These are phyloP conservation scores for Tylopilus microsporus DNA, from an alignment of 1,284 basidiomycete species.

Conservation along the genomic window DNA sequence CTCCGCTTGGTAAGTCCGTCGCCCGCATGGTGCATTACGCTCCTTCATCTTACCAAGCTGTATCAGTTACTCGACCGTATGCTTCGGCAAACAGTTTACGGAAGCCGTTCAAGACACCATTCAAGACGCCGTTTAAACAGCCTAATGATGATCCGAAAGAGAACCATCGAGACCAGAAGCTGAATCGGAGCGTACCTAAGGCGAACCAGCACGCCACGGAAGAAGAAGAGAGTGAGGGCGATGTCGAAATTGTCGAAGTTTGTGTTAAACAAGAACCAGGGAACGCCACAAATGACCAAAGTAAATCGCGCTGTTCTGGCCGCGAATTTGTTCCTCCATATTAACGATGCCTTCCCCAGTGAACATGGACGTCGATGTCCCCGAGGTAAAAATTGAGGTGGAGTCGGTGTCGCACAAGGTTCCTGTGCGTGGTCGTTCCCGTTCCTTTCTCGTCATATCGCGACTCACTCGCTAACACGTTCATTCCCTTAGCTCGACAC, in stretches of 20 bases:
- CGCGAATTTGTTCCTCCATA: too few relatives aligned
- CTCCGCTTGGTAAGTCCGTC: constrained; percentile 33
- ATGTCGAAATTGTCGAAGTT: constrained; percentile 19
- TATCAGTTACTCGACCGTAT: constrained; percentile 37
- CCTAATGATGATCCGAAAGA: constrained; percentile 11
- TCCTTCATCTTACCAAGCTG: background rate
- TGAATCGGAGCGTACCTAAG: background rate
- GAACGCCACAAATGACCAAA: background rate
- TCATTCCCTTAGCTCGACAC: constrained; percentile 24
- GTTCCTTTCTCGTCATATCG: background rate
- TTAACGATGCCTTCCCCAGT: background rate
- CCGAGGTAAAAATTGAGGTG: constrained; percentile 44
- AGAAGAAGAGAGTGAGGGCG: background rate
- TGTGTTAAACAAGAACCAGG: background rate
- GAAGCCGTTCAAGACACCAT: constrained; percentile 47
- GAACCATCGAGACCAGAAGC: background rate
- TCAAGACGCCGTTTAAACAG: constrained; percentile 39
- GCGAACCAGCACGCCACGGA: background rate
- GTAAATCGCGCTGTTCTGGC: constrained; percentile 4
- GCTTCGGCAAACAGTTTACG: constrained; percentile 37
- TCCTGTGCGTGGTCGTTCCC: constrained; percentile 38
- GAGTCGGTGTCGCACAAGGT: constrained; percentile 61
- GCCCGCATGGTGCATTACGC: too few relatives aligned
- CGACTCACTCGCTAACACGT: background rate
- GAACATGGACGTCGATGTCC: constrained; percentile 31